phyloP scores from a whole-genome alignment of 106 monocot genomes.

The Platanthera guangdongensis region DNA sequence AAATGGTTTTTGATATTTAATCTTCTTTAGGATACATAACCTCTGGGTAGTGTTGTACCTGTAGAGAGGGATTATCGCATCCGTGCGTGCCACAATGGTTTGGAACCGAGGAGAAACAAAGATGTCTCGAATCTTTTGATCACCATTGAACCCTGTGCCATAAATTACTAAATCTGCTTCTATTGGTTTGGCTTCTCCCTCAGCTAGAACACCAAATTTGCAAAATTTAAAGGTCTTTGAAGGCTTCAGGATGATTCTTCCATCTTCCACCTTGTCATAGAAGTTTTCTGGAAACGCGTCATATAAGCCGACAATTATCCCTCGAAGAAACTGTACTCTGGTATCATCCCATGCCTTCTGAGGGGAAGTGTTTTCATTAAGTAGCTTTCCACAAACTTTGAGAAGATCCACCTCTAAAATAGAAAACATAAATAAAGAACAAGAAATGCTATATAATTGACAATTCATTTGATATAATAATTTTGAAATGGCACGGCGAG shows the following conservation, averaged over 20 bases:
- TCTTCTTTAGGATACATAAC: too few relatives aligned
- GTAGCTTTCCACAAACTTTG: constrained; percentile 55
- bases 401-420: constrained; percentile 47
- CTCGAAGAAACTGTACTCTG: constrained; percentile 45
- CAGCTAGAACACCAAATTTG: constrained; percentile 33
- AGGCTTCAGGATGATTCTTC: constrained; percentile 45
- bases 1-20: too few relatives aligned
- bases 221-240: constrained; percentile 42
- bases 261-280: constrained; percentile 58
- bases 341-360: constrained; percentile 59
- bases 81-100: constrained; percentile 19
- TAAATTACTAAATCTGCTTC: constrained; percentile 58
- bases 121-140: constrained; percentile 51
- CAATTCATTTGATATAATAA: background rate
- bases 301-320: constrained; percentile 16
- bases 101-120: constrained; percentile 30
- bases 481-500: background rate
- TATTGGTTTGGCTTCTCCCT: constrained; percentile 20
- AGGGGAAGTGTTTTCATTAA: constrained; percentile 34
- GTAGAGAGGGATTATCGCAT: constrained; percentile 44
- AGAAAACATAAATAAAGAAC: background rate
- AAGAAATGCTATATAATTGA: too few relatives aligned
- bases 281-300: constrained; percentile 37
- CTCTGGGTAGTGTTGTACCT: constrained; percentile 25
- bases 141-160: constrained; percentile 63